Base-by-base conservation (phyloP, 805 yeast species). In the Cyberlindnera samutprakarnensis region DNA sequence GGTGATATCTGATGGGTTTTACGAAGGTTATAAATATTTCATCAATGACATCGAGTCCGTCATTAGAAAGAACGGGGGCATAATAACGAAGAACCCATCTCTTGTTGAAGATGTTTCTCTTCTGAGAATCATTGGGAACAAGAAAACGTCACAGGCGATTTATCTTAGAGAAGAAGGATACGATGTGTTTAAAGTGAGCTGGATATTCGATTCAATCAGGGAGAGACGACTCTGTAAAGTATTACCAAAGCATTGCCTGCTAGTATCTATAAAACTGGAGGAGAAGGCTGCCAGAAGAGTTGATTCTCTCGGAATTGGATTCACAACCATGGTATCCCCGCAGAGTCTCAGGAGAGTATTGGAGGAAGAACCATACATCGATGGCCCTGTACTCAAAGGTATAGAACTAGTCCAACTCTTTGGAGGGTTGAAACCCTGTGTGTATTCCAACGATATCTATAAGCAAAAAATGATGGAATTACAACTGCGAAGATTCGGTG, bases 181-280 rank as follows among this genome's bases (percentile, higher is more conserved):
- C 43, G 83, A 78, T 45, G 61, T 90, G 0, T 49, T 86, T 7
- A 65, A 56, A 31, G 86, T 94, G 1, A 51, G 57, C 19, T 90
- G 95, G 95, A 51, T 85, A 6, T 61, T 74, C 27, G 88, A 83
- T 42, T 75, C 92, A 43, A 57, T 83, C 3, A 46, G 52, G 13
- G 50, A 59, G 11, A 45, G 52, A 2, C 31, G 44, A 3, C 28
- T 75, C 2, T 53, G 84, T 1, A 66, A 65, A 2, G 42, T 81
- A 6, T 94, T 83, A 42, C 81, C 84, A 1, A 47, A 53, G 14
- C 79, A 84, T 45, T 60, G 78, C 23, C 67, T 70, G 17, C 44
- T 43, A 30, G 72, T 68, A 2, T 60, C 63, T 5, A 50, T 59
- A 3, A 37, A 33, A 0, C 39, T 62, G 15, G 30, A 44, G 14